Percentiles rank a stretch among this genome's conserved stretches.
phyloP scores from a whole-genome alignment of 129 eudicot species.

The Pulicaria dysenterica region DNA sequence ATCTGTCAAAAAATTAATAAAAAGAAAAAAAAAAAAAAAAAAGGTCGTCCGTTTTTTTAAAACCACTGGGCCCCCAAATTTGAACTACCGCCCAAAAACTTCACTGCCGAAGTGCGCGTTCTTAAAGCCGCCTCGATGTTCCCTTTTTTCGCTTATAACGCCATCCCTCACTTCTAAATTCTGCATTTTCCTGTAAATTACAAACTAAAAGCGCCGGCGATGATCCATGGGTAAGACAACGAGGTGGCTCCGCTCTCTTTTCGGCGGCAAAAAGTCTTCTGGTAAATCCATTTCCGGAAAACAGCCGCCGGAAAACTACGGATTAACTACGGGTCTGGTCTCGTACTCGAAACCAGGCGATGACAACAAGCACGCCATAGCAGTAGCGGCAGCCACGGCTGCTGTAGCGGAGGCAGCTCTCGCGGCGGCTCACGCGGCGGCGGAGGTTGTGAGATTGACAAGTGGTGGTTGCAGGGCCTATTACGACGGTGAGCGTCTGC shows the following conservation, averaged over 20 bases:
- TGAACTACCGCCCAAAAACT: conserved; percentile 50
- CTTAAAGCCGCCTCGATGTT: conserved; percentile 12
- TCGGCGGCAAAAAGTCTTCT: conserved; percentile 44
- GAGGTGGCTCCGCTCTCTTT: conserved; percentile 62
- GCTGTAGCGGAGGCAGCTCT: conserved; percentile 97
- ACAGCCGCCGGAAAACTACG: conserved; percentile 20
- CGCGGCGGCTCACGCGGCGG: conserved; percentile 97
- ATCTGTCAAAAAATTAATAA: conserved; percentile 19
- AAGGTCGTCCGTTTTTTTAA: conserved; percentile 29
- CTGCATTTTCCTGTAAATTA: background rate
- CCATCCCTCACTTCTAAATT: background rate
- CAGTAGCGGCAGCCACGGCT: conserved; percentile 97
- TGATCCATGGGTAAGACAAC: conserved; percentile 66
- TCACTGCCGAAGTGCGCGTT: conserved; percentile 21
- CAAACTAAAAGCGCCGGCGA: conserved; percentile 5
- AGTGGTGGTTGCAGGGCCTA: conserved; percentile 44
- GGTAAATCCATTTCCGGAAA: conserved; percentile 5
- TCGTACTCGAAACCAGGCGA: conserved; percentile 35
- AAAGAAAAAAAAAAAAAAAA: too few relatives aligned
- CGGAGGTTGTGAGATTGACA: conserved; percentile 87
- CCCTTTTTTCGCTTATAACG: background rate
- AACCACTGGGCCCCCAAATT: conserved; percentile 39
- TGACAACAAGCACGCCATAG: conserved; percentile 86
- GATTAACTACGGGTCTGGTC: conserved; percentile 15
- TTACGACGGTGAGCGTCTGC: conserved; percentile 42